Evolutionary conservation across 108 stramenopile species (phyloP), one percentile per base, ranked within the genome.

Genomic region (Stephanodiscus minutulus): DNA sequence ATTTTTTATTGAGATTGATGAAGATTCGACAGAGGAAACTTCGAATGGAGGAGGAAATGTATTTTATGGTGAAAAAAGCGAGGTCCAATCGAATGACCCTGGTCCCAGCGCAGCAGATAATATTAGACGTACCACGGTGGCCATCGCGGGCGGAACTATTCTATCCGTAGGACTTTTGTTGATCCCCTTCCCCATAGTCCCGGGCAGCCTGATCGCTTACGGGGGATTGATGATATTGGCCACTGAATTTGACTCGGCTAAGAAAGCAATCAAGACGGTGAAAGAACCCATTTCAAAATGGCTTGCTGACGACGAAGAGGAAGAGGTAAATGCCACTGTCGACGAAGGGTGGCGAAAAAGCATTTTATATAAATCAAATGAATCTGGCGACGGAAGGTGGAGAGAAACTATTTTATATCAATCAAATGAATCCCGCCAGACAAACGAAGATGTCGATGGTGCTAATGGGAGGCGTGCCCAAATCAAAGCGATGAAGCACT

Each of bases 171-270:
- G 76, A 7, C 39, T 68, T 27, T 61, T 70, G 5, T 54, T 70
- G 33, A 68, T 77, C 5, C 76, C 76, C 0, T 22, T 54, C 12
- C 76, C 76, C 11, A 35, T 77, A 0, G 58, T 77, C 24, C 76
- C 76, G 15, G 76, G 76, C 0, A 46, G 48, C 18, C 49, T 77
- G 5, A 68, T 77, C 7, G 56, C 64, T 25, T 77, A 77, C 15
- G 76, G 68, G 9, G 76, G 76, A 20, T 46, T 77, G 43, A 27
- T 69, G 28, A 63, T 77, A 7, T 53, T 77, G 41, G 76, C 76
- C 41, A 64, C 68, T 35, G 76, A 77, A 36, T 77, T 77, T 39
- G 68, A 70, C 41, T 61, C 46, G 22, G 76, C 76, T 11, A 70
- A 59, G 27, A 48, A 58, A 35, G 76, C 76, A 1, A 49, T 77